A percentile compares a stretch with the other conserved stretches of the same genome.
Conservation (phyloP, 306 rosid species). For the Herpetospermum pedunculosum region DNA sequence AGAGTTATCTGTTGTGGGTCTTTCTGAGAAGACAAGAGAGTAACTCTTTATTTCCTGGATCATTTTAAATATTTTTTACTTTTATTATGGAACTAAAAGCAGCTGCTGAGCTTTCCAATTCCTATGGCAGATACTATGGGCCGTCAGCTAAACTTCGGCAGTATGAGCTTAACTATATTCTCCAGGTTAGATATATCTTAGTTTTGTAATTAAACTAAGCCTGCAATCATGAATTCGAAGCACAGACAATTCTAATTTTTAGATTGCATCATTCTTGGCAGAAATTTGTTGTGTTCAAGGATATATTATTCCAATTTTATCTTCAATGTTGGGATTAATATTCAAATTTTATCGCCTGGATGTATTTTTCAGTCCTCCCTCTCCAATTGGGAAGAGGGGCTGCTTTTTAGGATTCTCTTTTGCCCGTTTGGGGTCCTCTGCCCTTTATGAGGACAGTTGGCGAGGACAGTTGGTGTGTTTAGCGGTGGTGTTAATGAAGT, state of each 20-base stretch:
- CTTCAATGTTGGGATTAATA: not conserved
- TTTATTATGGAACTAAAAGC: not conserved
- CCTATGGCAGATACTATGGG: conserved; percentile 56
- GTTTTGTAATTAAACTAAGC: conserved; percentile 1
- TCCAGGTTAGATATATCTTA: conserved; percentile 43
- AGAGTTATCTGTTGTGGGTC: conserved; percentile 80
- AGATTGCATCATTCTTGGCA: not conserved
- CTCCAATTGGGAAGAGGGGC: no score
- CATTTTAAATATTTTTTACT: conserved; percentile 4
- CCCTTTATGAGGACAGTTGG: no score
- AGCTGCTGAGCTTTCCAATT: not conserved
- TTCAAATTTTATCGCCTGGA: no score
- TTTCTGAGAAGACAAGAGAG: conserved; percentile 68
- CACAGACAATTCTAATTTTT: not conserved
- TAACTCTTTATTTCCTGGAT: conserved; percentile 19
- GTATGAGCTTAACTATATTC: conserved; percentile 74
- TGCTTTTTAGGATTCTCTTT: no score
- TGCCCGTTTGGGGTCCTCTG: no score
- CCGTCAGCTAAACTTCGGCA: conserved; percentile 46
- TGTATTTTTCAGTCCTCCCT: no score
- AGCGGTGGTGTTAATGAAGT: no score
- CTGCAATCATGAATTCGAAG: not conserved
- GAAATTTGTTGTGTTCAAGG: not conserved
- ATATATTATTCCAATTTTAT: not conserved
- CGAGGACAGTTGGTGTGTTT: no score